These are phyloP conservation scores for Wallacemonas sp. DNA, from an alignment of 208 protist species.

Conservation along the genomic window DNA sequence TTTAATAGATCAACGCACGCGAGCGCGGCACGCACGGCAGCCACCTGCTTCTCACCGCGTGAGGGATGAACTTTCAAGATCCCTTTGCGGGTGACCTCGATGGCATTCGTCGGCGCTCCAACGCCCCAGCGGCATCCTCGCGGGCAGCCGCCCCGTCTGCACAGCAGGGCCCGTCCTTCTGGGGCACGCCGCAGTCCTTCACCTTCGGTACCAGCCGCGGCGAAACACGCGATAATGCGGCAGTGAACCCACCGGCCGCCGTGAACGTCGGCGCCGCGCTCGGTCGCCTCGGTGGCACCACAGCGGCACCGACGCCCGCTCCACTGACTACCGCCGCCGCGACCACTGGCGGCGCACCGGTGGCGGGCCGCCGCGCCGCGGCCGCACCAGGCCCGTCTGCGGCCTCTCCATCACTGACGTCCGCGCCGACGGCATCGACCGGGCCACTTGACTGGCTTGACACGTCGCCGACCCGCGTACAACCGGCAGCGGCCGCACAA, in stretches of 20 bases:
- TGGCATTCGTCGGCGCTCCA: slow-evolving; percentile 20
- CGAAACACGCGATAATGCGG: too few relatives aligned
- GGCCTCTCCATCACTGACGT: neutral
- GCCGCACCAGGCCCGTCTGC: neutral
- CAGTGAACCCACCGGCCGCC: neutral
- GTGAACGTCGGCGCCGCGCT: neutral
- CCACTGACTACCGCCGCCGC: too few relatives aligned
- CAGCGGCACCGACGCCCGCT: neutral
- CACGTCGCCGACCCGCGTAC: too few relatives aligned
- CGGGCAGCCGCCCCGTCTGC: neutral
- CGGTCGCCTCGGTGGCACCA: neutral
- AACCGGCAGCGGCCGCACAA: too few relatives aligned
- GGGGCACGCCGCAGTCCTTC: slow-evolving; percentile 11
- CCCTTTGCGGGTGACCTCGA: slow-evolving; percentile 64
- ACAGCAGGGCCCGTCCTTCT: neutral
- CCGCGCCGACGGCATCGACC: too few relatives aligned
- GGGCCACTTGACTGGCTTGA: too few relatives aligned
- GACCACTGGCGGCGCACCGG: slow-evolving; percentile 10
- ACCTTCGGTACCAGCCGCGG: neutral
- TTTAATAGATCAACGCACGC: too few relatives aligned
- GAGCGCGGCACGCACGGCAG: too few relatives aligned
- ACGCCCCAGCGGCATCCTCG: neutral
- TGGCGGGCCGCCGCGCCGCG: slow-evolving; percentile 22
- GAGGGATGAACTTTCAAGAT: slow-evolving; percentile 73
- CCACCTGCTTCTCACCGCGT: too few relatives aligned